Evolutionary conservation across 2,329 filamentous ascomycete species (phyloP), one percentile per base, ranked within the genome.

Genomic region (Phialophora tarda): DNA sequence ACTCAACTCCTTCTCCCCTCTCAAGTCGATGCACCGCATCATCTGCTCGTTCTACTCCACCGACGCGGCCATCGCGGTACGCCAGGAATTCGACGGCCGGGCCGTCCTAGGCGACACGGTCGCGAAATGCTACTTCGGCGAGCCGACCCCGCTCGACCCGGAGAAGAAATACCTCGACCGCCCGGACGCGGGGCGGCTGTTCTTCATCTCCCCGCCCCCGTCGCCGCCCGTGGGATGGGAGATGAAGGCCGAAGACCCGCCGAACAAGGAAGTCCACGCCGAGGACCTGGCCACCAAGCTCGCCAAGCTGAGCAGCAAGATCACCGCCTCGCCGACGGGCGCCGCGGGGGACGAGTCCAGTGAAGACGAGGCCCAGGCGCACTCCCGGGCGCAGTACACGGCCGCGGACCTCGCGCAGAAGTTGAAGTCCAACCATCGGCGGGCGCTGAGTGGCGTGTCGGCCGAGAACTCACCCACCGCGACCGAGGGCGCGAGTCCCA

Each of bases 141-240:
- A 78, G 62, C 76, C 78, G 14, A 83, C 84, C 62, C 79, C 82
- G 8, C 77, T 83, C 59, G 71, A 73, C 48, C 68, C 75, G 65
- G 76, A 77, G 32, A 77, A 74, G 54, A 81, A 82, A 59, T 82
- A 85, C 63, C 80, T 87, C 10, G 78, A 84, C 64, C 81, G 83
- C 4, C 87, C 87, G 1, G 83, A 88, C 63, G 79, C 81, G 59
- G 82, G 86, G 65, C 88, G 88, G 74, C 78, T 89, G 53, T 89
- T 89, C 81, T 89, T 89, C 77, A 89, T 89, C 77, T 84, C 81
- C 53, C 87, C 87, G 59, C 87, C 87, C 12, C 87, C 87, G 0
- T 84, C 81, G 66, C 87, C 87, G 54, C 87, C 87, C 1, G 84
- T 87, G 75, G 87, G 87, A 56, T 89, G 87, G 87, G 84, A 86